A percentile compares a stretch with the other conserved stretches of the same genome.
phyloP scores from a whole-genome alignment of 257 asterid species.

The Cruciata laevipes region DNA sequence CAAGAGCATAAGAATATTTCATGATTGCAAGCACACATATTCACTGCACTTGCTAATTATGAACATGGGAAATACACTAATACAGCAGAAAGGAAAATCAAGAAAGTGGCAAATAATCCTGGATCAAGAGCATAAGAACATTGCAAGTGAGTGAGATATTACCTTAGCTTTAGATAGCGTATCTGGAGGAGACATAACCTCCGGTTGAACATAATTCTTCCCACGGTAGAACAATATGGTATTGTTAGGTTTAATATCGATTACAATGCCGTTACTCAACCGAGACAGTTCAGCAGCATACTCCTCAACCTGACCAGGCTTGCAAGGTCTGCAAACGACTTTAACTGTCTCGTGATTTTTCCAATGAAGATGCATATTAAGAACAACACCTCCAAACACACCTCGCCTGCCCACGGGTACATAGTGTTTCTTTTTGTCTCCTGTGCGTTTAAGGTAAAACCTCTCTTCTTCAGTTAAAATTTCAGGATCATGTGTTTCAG shows the following conservation, averaged over 20 bases:
- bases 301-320: conserved; percentile 73
- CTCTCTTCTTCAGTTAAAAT: conserved; percentile 89
- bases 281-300: conserved; percentile 81
- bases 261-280: conserved; percentile 73
- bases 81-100: background rate
- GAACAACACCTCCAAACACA: conserved; percentile 95
- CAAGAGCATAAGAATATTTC: background rate
- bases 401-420: conserved; percentile 91
- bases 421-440: conserved; percentile 86
- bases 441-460: conserved; percentile 84
- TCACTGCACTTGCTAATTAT: background rate
- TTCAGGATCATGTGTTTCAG: conserved; percentile 82
- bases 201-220: conserved; percentile 80
- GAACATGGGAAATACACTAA: background rate
- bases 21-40: background rate
- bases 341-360: conserved; percentile 89
- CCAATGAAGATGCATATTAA: conserved; percentile 99
- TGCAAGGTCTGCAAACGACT: conserved; percentile 88
- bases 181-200: conserved; percentile 79
- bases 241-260: conserved; percentile 71
- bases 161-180: conserved; percentile 96
- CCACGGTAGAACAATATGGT: conserved; percentile 73
- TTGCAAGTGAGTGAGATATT: conserved; percentile 1
- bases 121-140: background rate
- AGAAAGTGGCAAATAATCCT: background rate